These are phyloP conservation scores for Dactylellina parvicollis DNA, from an alignment of 2,329 filamentous ascomycete genomes.

Conservation along the genomic window DNA sequence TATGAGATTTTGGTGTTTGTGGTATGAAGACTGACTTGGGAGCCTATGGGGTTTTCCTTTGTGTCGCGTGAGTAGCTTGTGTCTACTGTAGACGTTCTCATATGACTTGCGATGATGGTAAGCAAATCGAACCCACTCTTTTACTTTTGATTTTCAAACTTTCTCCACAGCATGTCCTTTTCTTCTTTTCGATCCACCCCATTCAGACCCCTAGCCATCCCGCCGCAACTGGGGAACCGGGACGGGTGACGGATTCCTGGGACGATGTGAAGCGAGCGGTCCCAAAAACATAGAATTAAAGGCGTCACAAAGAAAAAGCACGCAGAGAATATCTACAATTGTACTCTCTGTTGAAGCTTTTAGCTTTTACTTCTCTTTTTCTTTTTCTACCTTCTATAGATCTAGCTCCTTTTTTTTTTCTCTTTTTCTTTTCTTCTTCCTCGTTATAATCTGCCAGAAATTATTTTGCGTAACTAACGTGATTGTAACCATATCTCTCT, in stretches of 20 bases:
- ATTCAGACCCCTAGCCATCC: slow-evolving; percentile 18
- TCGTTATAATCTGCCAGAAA: slow-evolving; percentile 45
- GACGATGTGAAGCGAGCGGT: slow-evolving; percentile 15
- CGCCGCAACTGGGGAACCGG: slow-evolving; percentile 51
- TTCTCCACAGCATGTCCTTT: slow-evolving; percentile 58
- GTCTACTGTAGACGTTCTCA: slow-evolving; percentile 92
- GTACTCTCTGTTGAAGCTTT: slow-evolving; percentile 58
- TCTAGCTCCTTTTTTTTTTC: slow-evolving; percentile 54
- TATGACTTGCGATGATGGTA: slow-evolving; percentile 79
- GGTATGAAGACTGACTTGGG: slow-evolving; percentile 61
- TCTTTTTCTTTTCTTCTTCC: slow-evolving; percentile 38
- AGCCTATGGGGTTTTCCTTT: slow-evolving; percentile 54
- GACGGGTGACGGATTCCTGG: slow-evolving; percentile 47
- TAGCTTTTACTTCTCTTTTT: slow-evolving; percentile 51
- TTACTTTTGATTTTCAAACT: slow-evolving; percentile 56
- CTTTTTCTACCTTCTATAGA: slow-evolving; percentile 55
- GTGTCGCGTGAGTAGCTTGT: slow-evolving; percentile 72
- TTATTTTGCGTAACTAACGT: slow-evolving; percentile 55
- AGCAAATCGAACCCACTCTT: slow-evolving; percentile 19
- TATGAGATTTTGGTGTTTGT: slow-evolving; percentile 43
- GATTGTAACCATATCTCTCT: slow-evolving; percentile 60
- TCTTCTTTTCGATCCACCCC: slow-evolving; percentile 43
- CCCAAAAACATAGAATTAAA: slow-evolving; percentile 33
- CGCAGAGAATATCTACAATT: not conserved
- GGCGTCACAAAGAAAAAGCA: slow-evolving; percentile 49